Evolutionary conservation across 75 land plant genomes (phyloP).

Genomic region (Cryptomeria japonica): DNA sequence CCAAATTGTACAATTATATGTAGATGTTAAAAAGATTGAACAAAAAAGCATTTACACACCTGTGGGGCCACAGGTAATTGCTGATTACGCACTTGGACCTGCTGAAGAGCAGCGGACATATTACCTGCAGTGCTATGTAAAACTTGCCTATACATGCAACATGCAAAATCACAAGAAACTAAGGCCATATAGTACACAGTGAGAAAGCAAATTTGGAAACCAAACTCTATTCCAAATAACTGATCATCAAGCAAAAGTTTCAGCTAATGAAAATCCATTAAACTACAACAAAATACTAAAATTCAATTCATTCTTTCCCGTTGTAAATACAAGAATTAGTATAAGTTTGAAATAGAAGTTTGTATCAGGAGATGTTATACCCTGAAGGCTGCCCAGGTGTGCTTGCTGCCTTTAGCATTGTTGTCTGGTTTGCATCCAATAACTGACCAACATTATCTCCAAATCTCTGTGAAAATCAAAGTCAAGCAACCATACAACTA

Average conservation of each 20-base stretch:
- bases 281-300: constrained; percentile 4
- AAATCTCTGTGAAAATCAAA: constrained; percentile 51
- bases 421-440: constrained; percentile 61
- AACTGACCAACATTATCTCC: constrained; percentile 64
- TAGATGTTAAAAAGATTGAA: neutral
- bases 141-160: constrained; percentile 59
- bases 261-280: neutral
- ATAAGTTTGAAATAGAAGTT: neutral
- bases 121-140: constrained; percentile 75
- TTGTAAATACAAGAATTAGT: neutral
- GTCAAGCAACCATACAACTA: neutral
- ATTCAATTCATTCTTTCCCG: neutral
- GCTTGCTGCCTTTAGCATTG: constrained; percentile 61
- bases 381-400: constrained; percentile 21
- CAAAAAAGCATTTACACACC: constrained; percentile 35
- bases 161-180: constrained; percentile 7
- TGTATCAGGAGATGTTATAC: neutral
- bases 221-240: neutral
- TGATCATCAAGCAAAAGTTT: neutral
- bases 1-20: neutral
- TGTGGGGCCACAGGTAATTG: constrained; percentile 75
- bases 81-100: constrained; percentile 77
- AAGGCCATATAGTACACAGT: neutral
- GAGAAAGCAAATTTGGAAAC: neutral
- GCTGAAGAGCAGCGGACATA: constrained; percentile 68